Evolutionary conservation across 2,329 filamentous ascomycete species (phyloP).

Genomic region (Clarireedia paspali): DNA sequence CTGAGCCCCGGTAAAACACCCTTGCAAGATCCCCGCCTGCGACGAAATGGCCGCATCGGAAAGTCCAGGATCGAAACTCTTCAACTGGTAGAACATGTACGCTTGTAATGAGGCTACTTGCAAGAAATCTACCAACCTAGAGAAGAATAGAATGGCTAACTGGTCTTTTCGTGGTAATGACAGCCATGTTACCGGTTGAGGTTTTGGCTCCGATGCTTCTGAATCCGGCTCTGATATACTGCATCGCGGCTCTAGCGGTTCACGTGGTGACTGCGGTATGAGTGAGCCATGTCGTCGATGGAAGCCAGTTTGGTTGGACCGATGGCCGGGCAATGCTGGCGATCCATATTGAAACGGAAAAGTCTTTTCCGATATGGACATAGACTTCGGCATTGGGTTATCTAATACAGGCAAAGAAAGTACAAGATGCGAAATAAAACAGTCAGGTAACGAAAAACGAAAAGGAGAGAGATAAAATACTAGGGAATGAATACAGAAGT

Average conservation of each 20-base stretch:
- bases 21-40: slow-evolving; percentile 71
- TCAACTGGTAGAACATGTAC: slow-evolving; percentile 86
- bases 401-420: not conserved
- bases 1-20: slow-evolving; percentile 74
- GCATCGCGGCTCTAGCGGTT: not conserved
- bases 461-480: not conserved
- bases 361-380: not conserved
- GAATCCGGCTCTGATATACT: slow-evolving; percentile 2
- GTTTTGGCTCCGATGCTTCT: slow-evolving; percentile 2
- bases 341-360: not conserved
- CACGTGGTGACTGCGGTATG: slow-evolving; percentile 1
- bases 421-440: not conserved
- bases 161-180: slow-evolving; percentile 71
- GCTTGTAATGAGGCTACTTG: slow-evolving; percentile 61
- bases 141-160: slow-evolving; percentile 67
- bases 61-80: slow-evolving; percentile 56
- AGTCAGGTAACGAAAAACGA: not conserved
- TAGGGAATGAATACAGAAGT: not conserved
- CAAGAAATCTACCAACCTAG: slow-evolving; percentile 73
- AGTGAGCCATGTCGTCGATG: slow-evolving; percentile 3
- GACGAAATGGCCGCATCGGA: slow-evolving; percentile 60
- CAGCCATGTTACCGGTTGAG: slow-evolving; percentile 52
- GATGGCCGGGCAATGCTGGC: not conserved
- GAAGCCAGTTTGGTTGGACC: not conserved
- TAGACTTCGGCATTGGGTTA: not conserved